A percentile compares a stretch with the other conserved stretches of the same genome.
Conservation (phyloP, 2,329 filamentous ascomycete genomes). For the Coccinonectria pachysandricola region DNA sequence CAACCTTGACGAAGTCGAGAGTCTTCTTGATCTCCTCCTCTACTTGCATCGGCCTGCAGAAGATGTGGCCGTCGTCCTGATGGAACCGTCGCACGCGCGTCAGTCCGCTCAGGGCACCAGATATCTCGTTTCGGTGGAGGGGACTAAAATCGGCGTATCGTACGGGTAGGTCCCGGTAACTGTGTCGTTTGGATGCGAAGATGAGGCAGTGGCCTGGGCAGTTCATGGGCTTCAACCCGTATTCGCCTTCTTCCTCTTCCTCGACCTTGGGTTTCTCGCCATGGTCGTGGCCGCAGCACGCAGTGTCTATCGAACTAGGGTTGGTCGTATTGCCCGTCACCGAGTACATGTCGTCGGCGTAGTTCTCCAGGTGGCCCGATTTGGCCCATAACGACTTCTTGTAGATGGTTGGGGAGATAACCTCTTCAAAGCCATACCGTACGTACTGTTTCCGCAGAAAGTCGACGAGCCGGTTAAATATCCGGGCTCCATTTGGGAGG, state of each 20-base stretch:
- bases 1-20: conserved; percentile 61
- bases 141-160: conserved; percentile 82
- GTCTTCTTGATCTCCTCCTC: conserved; percentile 63
- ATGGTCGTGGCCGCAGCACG: conserved; percentile 24
- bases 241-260: conserved; percentile 58
- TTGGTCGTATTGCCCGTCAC: conserved; percentile 46
- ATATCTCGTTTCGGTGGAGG: conserved; percentile 78
- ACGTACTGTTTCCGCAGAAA: conserved; percentile 79
- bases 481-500: conserved; percentile 66
- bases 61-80: conserved; percentile 87
- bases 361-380: conserved; percentile 82
- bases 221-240: conserved; percentile 87
- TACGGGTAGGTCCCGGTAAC: conserved; percentile 71
- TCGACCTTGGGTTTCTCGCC: conserved; percentile 13
- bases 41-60: conserved; percentile 70
- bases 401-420: conserved; percentile 84
- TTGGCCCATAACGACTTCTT: conserved; percentile 80
- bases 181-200: conserved; percentile 62
- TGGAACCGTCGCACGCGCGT: conserved; percentile 81
- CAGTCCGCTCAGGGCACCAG: conserved; percentile 68
- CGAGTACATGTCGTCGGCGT: conserved; percentile 85
- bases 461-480: conserved; percentile 74
- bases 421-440: conserved; percentile 77
- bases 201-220: conserved; percentile 82
- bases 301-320: conserved; percentile 4